Conservation (phyloP, 2,329 filamentous ascomycete species). For the Cladosporium colombiae region DNA sequence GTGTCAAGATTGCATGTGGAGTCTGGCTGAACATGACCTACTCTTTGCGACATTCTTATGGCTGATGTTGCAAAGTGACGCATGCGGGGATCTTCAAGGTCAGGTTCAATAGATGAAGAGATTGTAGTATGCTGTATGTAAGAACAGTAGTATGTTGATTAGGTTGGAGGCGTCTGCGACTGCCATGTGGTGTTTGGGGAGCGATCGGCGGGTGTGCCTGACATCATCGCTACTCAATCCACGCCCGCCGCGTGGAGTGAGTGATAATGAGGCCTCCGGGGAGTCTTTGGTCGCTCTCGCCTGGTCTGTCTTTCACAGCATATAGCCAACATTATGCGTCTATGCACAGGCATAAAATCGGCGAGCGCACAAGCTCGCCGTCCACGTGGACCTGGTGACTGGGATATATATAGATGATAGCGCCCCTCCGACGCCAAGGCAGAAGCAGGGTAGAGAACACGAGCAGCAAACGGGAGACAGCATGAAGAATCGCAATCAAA, state of each 20-base stretch:
- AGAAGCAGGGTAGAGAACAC: not conserved
- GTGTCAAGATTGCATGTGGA: not conserved
- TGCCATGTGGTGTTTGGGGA: constrained; percentile 10
- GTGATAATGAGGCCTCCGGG: not conserved
- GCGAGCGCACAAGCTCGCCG: not conserved
- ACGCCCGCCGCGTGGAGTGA: not conserved
- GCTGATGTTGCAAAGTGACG: constrained; percentile 14
- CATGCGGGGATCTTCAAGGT: not conserved
- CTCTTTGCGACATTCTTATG: constrained; percentile 35
- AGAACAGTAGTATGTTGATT: not conserved
- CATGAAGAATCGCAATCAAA: not conserved
- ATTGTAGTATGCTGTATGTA: not conserved
- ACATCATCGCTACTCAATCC: not conserved
- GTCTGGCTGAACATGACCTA: constrained; percentile 19
- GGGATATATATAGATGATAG: not conserved
- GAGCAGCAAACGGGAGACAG: not conserved
- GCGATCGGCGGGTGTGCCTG: constrained; percentile 8
- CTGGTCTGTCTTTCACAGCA: not conserved
- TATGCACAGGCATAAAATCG: not conserved
- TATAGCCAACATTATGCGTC: not conserved
- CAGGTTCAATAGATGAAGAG: not conserved
- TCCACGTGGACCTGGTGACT: not conserved
- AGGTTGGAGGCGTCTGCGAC: not conserved
- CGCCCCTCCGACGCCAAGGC: not conserved
- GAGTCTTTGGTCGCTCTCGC: not conserved